Conservation (phyloP, 2,329 filamentous ascomycete genomes). For the Pseudogymnoascus sp. region DNA sequence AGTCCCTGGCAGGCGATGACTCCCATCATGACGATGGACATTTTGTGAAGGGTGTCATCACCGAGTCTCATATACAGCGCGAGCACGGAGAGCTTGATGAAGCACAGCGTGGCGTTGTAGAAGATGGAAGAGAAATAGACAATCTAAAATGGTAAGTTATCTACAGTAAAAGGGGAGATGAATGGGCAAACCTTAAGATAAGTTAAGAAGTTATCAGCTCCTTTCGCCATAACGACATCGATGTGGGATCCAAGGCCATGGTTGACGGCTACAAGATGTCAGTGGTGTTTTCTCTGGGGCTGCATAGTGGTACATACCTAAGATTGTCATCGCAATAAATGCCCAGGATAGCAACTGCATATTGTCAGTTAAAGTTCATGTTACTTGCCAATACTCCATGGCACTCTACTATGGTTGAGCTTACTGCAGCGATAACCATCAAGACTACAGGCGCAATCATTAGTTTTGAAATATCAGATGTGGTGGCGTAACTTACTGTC, state of each 20-base stretch:
- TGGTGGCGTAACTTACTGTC: neutral
- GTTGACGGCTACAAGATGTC: conserved; percentile 7
- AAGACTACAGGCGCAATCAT: neutral
- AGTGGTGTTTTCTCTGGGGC: neutral
- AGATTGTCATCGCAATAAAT: conserved; percentile 8
- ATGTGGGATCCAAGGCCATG: conserved; percentile 6
- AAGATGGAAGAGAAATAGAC: conserved; percentile 11
- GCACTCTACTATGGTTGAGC: neutral
- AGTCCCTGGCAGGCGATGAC: conserved; percentile 35
- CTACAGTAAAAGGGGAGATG: neutral
- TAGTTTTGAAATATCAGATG: neutral
- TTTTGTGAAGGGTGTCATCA: conserved; percentile 30
- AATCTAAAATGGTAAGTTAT: neutral
- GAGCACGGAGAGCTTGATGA: conserved; percentile 41
- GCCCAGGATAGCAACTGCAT: conserved; percentile 4
- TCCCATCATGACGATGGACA: conserved; percentile 34
- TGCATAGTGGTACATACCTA: neutral
- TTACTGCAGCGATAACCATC: conserved; percentile 8
- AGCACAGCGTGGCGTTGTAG: conserved; percentile 19
- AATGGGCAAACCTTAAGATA: neutral
- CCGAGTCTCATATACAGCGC: conserved; percentile 39
- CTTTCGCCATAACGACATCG: neutral
- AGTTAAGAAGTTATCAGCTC: neutral
- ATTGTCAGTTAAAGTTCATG: neutral
- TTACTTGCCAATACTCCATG: neutral